Evolutionary conservation across 192 early-diverging fungal genomes (phyloP).

Genomic region (Coemansia sp.): DNA sequence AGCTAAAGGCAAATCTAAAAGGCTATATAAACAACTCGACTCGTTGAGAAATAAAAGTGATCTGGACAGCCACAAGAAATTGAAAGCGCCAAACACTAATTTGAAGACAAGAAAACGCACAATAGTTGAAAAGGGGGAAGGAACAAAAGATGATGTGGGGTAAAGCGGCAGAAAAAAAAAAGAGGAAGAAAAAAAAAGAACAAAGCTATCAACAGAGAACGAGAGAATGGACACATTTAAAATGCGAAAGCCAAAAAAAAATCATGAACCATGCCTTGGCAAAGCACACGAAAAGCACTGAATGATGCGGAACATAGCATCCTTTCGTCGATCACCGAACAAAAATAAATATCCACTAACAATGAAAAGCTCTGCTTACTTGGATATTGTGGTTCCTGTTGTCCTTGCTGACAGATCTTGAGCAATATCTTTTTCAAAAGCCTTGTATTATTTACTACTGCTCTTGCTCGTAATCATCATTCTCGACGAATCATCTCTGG

Average conservation of each 20-base stretch:
- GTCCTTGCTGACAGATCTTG: too few species aligned
- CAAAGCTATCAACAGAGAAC: neutral
- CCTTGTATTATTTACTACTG: too few species aligned
- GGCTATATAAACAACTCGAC: neutral
- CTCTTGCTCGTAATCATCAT: too few species aligned
- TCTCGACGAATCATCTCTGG: neutral
- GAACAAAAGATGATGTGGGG: neutral
- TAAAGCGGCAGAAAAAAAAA: neutral
- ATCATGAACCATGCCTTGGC: neutral
- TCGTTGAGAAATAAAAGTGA: neutral
- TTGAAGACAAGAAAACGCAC: neutral
- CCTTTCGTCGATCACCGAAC: conserved; percentile 9
- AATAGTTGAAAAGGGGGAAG: neutral
- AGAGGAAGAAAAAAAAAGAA: neutral
- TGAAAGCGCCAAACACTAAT: neutral
- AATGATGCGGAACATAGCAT: neutral
- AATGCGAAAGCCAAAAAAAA: neutral
- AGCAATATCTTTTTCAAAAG: too few species aligned
- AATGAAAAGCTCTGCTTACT: too few species aligned
- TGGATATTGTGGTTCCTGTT: too few species aligned
- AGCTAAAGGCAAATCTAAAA: neutral
- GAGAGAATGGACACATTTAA: neutral
- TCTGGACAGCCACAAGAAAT: neutral
- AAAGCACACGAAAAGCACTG: neutral
- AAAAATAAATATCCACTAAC: too few species aligned